A percentile compares a stretch with the other conserved stretches of the same genome.
phyloP scores from a whole-genome alignment of 1,139 yeast species.

The Suhomyces chickasaworum region DNA sequence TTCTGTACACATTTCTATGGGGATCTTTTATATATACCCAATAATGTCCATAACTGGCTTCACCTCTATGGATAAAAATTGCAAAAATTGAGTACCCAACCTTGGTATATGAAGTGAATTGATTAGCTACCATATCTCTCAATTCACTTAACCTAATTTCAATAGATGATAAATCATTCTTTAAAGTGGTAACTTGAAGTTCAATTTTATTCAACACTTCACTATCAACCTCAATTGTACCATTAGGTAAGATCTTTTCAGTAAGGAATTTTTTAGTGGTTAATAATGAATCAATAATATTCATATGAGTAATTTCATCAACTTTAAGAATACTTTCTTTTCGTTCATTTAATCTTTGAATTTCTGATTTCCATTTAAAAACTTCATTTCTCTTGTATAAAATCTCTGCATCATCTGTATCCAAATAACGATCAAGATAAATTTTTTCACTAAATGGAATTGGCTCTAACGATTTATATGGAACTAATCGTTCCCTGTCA shows the following conservation, averaged over 20 bases:
- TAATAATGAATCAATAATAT: constrained; percentile 47
- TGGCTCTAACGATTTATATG: constrained; percentile 82
- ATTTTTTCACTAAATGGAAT: constrained; percentile 76
- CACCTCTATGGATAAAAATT: constrained; percentile 92
- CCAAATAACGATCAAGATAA: constrained; percentile 86
- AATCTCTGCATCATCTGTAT: constrained; percentile 62
- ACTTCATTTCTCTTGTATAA: constrained; percentile 59
- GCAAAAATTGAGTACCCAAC: constrained; percentile 86
- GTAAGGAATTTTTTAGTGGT: constrained; percentile 61
- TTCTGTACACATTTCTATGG: constrained; percentile 66
- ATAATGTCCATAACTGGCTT: constrained; percentile 94
- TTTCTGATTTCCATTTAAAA: constrained; percentile 62
- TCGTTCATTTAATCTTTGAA: constrained; percentile 45
- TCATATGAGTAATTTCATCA: constrained; percentile 52
- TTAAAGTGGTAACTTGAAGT: constrained; percentile 37
- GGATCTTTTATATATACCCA: constrained; percentile 92
- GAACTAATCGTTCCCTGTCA: constrained; percentile 70
- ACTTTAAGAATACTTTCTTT: constrained; percentile 43
- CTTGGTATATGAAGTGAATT: constrained; percentile 59
- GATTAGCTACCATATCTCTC: constrained; percentile 52
- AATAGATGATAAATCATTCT: constrained; percentile 38
- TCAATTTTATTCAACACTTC: constrained; percentile 42
- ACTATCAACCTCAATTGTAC: constrained; percentile 26
- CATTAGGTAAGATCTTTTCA: constrained; percentile 27
- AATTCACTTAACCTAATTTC: constrained; percentile 43